Percentiles rank a stretch among this genome's conserved stretches.
Evolutionary conservation across 345 rosid genomes (phyloP).

Genomic region (Lepidium sativum): DNA sequence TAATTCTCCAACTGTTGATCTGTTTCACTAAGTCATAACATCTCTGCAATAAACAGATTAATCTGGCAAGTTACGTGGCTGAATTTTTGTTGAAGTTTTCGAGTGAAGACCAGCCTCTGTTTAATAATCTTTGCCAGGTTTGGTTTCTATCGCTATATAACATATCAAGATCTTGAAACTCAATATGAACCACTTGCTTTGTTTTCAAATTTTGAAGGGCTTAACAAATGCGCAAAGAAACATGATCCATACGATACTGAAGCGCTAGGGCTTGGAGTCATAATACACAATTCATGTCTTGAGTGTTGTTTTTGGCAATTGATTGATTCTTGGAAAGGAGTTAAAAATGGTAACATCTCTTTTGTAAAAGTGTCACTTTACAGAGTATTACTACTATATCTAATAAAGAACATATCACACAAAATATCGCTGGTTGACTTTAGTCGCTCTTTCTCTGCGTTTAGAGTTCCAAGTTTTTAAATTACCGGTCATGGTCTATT

Average conservation of each 20-base stretch:
- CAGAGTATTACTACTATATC: neutral
- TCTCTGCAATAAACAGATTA: conserved; percentile 42
- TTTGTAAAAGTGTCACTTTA: conserved; percentile 8
- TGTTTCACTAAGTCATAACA: neutral
- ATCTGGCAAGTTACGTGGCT: conserved; percentile 55
- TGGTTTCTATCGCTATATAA: conserved; percentile 2
- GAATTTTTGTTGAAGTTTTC: conserved; percentile 58
- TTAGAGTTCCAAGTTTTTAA: too few species aligned
- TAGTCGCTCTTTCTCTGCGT: too few species aligned
- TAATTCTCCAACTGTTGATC: neutral
- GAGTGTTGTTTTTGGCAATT: conserved; percentile 11
- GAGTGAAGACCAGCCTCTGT: conserved; percentile 37
- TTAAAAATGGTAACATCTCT: neutral
- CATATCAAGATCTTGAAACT: neutral
- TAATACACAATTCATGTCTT: neutral
- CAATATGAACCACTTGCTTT: conserved; percentile 8
- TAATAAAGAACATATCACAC: neutral
- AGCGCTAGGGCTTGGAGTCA: conserved; percentile 8
- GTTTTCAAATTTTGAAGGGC: conserved; percentile 34
- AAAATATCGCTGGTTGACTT: too few species aligned
- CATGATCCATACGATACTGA: conserved; percentile 41
- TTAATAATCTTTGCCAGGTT: conserved; percentile 72
- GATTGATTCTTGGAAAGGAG: conserved; percentile 3
- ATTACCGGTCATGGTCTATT: too few species aligned
- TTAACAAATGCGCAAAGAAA: conserved; percentile 42